Evolutionary conservation across 441 rosid genomes (phyloP).

Genomic region (Breynia disticha): DNA sequence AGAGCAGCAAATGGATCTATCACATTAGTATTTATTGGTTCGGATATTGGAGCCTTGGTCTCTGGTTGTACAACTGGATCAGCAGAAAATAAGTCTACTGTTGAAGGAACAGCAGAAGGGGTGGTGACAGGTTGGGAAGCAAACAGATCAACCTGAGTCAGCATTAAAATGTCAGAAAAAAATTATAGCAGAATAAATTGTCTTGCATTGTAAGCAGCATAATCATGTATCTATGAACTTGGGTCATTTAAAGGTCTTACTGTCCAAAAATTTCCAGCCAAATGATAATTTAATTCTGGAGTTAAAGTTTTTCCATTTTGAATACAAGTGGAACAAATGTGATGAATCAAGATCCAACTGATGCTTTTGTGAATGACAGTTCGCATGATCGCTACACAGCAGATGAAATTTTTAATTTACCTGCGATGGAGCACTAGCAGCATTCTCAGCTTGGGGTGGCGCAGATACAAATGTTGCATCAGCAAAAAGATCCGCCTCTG

Average conservation of each 20-base stretch:
- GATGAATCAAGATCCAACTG: no score
- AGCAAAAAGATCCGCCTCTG: constrained; percentile 82
- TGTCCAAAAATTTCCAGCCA: no score
- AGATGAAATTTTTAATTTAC: constrained; percentile 26
- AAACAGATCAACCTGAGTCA: constrained; percentile 72
- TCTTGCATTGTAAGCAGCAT: background rate
- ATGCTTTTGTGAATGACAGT: no score
- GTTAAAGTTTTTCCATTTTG: no score
- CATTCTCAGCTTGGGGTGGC: constrained; percentile 37
- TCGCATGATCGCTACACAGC: constrained; percentile 6
- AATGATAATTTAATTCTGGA: no score
- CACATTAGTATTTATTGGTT: constrained; percentile 25
- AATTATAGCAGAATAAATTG: constrained; percentile 6
- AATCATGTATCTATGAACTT: no score
- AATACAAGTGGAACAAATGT: no score
- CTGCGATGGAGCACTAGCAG: constrained; percentile 40
- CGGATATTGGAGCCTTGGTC: constrained; percentile 29
- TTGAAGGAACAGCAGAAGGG: constrained; percentile 36
- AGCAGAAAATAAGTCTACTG: constrained; percentile 52
- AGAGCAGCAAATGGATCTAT: constrained; percentile 88
- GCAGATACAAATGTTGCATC: constrained; percentile 93
- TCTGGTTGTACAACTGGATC: constrained; percentile 45
- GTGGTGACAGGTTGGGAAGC: constrained; percentile 33
- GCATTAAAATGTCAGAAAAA: constrained; percentile 21
- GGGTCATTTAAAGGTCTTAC: no score